Evolutionary conservation across 2,329 filamentous ascomycete species (phyloP), one percentile per base, ranked within the genome.

Genomic region (Exophiala viscosa): DNA sequence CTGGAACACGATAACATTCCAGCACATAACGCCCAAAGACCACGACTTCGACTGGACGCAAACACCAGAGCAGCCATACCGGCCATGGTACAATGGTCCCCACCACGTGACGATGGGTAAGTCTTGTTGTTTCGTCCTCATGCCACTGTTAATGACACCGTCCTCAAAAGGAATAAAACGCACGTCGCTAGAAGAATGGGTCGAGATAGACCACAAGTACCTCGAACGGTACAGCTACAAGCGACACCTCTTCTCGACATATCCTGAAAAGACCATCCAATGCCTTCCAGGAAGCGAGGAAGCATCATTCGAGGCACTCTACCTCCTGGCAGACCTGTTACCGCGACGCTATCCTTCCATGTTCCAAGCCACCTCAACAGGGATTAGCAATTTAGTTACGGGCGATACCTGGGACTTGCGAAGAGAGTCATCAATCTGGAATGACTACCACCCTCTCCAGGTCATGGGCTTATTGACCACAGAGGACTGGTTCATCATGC

Each of bases 401-500:
- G 32, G 32, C 34, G 45, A 47, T 23, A 20, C 18, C 11, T 47
- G 45, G 45, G 45, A 47, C 33, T 20, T 47, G 18, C 45, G 45
- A 14, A 28, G 34, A 17, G 45, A 14, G 7, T 35, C 45, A 2
- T 7, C n/a, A 10, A 38, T 20, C 8, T 47, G 45, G 45, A 47
- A 28, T 6, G n/a, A 35, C 32, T 23, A 38, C 32, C 45, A 47
- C n/a, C 45, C 45, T 9, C 18, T 47, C 4, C 45, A 47, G 18
- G 34, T 47, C 31, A 47, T 47, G 45, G 45, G 45, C 15, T 32
- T 47, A 3, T 23, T 47, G 31, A 32, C 31, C 45, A 47, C 45
- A n/a, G 45, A 47, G 13, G 45, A 47, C 32, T 47, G 45, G 45
- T 47, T 47, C 45, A 38, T 47, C 18, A 33, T 47, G 31, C 45